These are phyloP conservation scores for Pseudozyma thailandica DNA, from an alignment of 1,284 basidiomycete genomes.

Conservation along the genomic window DNA sequence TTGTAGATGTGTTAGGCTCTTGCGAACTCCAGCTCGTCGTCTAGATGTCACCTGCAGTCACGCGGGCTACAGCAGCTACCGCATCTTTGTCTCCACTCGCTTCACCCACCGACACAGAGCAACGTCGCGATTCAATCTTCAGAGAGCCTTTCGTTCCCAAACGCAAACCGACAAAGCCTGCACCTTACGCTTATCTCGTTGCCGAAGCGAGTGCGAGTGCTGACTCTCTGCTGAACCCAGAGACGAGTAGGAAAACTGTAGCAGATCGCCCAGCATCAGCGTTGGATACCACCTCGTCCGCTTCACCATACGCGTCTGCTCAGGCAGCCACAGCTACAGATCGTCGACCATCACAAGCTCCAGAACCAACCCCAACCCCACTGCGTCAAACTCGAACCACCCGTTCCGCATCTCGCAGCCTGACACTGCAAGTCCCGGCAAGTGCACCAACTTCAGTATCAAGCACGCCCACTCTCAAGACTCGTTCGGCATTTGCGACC, in stretches of 20 bases:
- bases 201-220: slow-evolving; percentile 26
- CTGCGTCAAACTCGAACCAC: slow-evolving; percentile 7
- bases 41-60: slow-evolving; percentile 41
- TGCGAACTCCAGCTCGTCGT: too few species aligned
- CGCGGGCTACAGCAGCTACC: slow-evolving; percentile 36
- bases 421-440: not conserved
- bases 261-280: slow-evolving; percentile 24
- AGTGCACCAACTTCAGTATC: slow-evolving; percentile 17
- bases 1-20: too few species aligned
- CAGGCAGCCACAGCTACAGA: not conserved
- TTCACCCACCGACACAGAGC: slow-evolving; percentile 1
- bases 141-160: slow-evolving; percentile 38
- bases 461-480: slow-evolving; percentile 21
- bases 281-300: slow-evolving; percentile 7
- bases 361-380: not conserved
- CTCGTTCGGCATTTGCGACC: slow-evolving; percentile 7
- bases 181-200: slow-evolving; percentile 32
- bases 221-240: slow-evolving; percentile 21
- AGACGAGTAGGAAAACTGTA: not conserved
- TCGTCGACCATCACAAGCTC: not conserved
- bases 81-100: too few species aligned
- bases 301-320: slow-evolving; percentile 9
- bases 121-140: slow-evolving; percentile 11
- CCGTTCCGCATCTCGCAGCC: slow-evolving; percentile 19
- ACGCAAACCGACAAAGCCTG: slow-evolving; percentile 27